Evolutionary conservation across 306 rosid species (phyloP).

Genomic region (Prunus mongolica): DNA sequence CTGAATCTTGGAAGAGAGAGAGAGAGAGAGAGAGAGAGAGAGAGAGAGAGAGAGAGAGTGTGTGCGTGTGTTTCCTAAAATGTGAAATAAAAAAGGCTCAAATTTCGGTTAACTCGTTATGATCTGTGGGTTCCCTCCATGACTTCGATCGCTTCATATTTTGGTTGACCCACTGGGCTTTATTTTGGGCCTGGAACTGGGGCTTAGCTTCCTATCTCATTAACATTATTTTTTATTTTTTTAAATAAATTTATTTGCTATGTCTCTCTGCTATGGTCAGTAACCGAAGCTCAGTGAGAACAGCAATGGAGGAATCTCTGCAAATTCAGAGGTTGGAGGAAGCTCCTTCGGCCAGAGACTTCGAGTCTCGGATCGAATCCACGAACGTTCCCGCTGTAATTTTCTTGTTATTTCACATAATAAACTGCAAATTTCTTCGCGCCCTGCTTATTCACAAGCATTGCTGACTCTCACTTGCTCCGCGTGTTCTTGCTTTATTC

Average conservation of each 20-base stretch:
- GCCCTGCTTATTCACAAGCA: background rate
- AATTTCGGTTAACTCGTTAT: background rate
- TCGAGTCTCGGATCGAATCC: slow-evolving; percentile 38
- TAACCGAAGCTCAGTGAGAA: too few relatives aligned
- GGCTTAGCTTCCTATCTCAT: background rate
- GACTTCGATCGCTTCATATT: background rate
- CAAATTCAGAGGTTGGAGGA: slow-evolving; percentile 45
- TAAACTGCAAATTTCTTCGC: background rate
- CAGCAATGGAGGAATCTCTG: slow-evolving; percentile 40
- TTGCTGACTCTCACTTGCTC: background rate
- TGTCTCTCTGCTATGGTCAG: background rate
- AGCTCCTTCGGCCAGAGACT: slow-evolving; percentile 40
- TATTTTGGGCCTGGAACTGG: background rate
- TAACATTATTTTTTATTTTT: too few relatives aligned
- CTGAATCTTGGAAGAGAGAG: background rate
- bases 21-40: background rate
- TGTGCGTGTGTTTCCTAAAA: background rate
- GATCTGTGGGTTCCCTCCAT: background rate
- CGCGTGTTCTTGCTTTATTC: background rate
- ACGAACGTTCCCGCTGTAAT: slow-evolving; percentile 45
- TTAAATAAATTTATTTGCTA: background rate
- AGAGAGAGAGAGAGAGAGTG: too few relatives aligned
- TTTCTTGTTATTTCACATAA: background rate
- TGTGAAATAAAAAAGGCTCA: background rate
- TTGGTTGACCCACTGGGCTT: background rate